Conservation (phyloP, 306 rosid genomes). For the Cucurbita ficifolia region DNA sequence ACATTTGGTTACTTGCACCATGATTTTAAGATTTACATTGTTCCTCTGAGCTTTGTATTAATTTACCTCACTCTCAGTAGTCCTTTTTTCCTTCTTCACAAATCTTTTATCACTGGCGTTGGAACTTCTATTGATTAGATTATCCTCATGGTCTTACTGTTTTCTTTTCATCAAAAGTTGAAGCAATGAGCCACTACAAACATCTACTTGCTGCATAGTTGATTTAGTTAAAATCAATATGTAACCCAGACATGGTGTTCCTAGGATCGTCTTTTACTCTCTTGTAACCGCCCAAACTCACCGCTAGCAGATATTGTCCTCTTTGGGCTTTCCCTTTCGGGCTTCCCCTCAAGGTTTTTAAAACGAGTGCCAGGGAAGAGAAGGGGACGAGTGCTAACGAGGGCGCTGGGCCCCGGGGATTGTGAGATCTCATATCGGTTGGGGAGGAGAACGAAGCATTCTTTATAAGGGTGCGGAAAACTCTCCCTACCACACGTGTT, state of each 20-base stretch:
- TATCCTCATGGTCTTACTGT: background rate
- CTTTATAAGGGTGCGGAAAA: too few relatives aligned
- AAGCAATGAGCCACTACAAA: background rate
- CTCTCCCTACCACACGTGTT: too few relatives aligned
- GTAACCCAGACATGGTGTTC: background rate
- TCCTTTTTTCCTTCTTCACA: background rate
- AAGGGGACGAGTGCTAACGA: too few relatives aligned
- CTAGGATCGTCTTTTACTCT: background rate
- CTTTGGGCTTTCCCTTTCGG: too few relatives aligned
- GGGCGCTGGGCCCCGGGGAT: too few relatives aligned
- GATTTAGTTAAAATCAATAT: background rate
- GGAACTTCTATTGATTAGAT: background rate
- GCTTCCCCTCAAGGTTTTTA: too few relatives aligned
- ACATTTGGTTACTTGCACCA: background rate
- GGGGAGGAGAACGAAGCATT: too few relatives aligned
- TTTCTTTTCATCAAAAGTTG: background rate
- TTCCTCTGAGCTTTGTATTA: background rate
- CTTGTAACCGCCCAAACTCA: too few relatives aligned
- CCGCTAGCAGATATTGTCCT: too few relatives aligned
- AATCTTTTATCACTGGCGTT: background rate
- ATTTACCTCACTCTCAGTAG: background rate
- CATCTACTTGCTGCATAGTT: background rate
- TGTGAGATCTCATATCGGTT: too few relatives aligned
- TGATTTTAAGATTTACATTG: background rate
- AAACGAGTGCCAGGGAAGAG: too few relatives aligned